Evolutionary conservation across 2,329 filamentous ascomycete genomes (phyloP).

Genomic region (Dothideomycetidae sp.): DNA sequence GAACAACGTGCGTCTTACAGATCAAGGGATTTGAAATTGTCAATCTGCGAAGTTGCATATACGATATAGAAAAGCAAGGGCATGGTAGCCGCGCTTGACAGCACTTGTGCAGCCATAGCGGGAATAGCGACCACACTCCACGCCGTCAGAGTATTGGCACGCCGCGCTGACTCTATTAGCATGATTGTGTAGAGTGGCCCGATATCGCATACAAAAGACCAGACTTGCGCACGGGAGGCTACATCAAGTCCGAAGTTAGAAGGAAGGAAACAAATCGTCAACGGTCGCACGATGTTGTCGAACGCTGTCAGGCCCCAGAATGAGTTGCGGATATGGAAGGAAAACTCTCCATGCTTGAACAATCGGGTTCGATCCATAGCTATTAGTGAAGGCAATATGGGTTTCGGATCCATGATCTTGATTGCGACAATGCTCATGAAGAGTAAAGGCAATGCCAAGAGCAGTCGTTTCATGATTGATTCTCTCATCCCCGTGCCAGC

Average conservation of each 20-base stretch:
- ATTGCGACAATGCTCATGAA: background rate
- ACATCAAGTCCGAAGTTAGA: slow-evolving; percentile 3
- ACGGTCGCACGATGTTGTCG: slow-evolving; percentile 2
- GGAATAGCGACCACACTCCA: slow-evolving; percentile 14
- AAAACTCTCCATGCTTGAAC: background rate
- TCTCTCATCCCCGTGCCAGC: slow-evolving; percentile 18
- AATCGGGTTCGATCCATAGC: background rate
- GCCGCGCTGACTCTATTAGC: slow-evolving; percentile 19
- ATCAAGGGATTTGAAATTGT: slow-evolving; percentile 20
- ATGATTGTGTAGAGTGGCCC: slow-evolving; percentile 19
- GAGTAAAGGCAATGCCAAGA: slow-evolving; percentile 9
- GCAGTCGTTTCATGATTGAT: slow-evolving; percentile 11
- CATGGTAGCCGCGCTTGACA: slow-evolving; percentile 21
- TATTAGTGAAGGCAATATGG: background rate
- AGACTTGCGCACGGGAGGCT: slow-evolving; percentile 12
- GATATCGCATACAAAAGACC: slow-evolving; percentile 18
- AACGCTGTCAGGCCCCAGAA: background rate
- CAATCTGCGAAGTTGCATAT: slow-evolving; percentile 22
- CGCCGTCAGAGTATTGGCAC: slow-evolving; percentile 19
- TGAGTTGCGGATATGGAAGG: background rate
- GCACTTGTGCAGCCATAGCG: slow-evolving; percentile 17
- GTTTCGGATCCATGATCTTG: background rate
- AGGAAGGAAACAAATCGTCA: slow-evolving; percentile 8
- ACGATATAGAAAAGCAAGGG: slow-evolving; percentile 27
- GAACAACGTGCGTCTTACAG: background rate